A percentile compares a stretch with the other conserved stretches of the same genome.
Conservation (phyloP, 352 stramenopile species). For the Pythium diclinum region DNA sequence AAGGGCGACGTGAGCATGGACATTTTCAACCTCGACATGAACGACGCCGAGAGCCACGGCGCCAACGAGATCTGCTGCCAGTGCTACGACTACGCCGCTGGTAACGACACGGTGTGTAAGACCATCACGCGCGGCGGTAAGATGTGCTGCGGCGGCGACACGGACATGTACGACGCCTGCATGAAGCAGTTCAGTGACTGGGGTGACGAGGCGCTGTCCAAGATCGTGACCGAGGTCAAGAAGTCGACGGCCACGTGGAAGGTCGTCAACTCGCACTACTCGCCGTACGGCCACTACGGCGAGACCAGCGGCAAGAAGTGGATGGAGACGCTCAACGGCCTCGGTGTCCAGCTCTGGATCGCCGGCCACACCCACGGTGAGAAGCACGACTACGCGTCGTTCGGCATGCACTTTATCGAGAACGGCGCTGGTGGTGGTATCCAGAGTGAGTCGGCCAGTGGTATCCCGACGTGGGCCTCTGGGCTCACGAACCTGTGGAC, state of each 20-base stretch:
- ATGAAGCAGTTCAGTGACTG: conserved; percentile 38
- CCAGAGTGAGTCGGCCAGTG: conserved; percentile 32
- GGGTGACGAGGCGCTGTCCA: conserved; percentile 29
- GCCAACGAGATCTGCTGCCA: conserved; percentile 46
- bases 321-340: conserved; percentile 23
- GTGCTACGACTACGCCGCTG: conserved; percentile 38
- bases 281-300: conserved; percentile 35
- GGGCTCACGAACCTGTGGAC: conserved; percentile 30
- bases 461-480: conserved; percentile 23
- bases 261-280: conserved; percentile 48
- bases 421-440: conserved; percentile 44
- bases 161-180: conserved; percentile 36
- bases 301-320: conserved; percentile 24
- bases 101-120: conserved; percentile 37
- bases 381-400: conserved; percentile 36
- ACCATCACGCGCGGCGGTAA: conserved; percentile 28
- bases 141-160: conserved; percentile 29
- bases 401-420: conserved; percentile 39
- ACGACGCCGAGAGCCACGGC: conserved; percentile 40
- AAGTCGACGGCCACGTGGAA: conserved; percentile 43
- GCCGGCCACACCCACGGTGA: conserved; percentile 41
- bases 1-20: conserved; percentile 37
- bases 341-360: conserved; percentile 31
- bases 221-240: conserved; percentile 30
- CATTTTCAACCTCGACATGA: conserved; percentile 57